Conservation (phyloP, 352 stramenopile genomes). For the Phytophthora boehmeriae region DNA sequence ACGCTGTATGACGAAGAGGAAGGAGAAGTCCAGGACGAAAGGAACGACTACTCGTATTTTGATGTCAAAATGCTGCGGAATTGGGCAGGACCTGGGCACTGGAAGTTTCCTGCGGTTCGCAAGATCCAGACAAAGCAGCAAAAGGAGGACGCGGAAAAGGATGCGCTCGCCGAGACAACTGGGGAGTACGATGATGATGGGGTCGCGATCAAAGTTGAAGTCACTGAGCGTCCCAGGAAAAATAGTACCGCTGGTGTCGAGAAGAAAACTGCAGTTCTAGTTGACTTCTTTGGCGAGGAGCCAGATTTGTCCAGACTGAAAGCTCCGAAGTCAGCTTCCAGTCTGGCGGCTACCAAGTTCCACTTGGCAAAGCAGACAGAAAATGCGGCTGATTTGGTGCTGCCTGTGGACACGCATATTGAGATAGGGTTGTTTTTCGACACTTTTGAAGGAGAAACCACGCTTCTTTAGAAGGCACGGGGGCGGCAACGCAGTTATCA, state of each 20-base stretch:
- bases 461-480: conserved; percentile 59
- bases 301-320: conserved; percentile 58
- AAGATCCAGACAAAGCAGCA: conserved; percentile 50
- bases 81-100: conserved; percentile 75
- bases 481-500: conserved; percentile 12
- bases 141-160: conserved; percentile 30
- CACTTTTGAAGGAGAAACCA: conserved; percentile 82
- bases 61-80: conserved; percentile 85
- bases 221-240: conserved; percentile 21
- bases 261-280: conserved; percentile 44
- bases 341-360: conserved; percentile 55
- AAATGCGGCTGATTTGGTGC: conserved; percentile 69
- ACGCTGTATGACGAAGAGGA: conserved; percentile 46
- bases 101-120: conserved; percentile 69
- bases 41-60: conserved; percentile 85
- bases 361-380: conserved; percentile 54
- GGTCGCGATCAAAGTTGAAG: conserved; percentile 33
- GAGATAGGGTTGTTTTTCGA: conserved; percentile 72
- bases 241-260: conserved; percentile 32
- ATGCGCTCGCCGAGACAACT: conserved; percentile 34
- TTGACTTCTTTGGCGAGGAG: conserved; percentile 66
- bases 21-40: conserved; percentile 43
- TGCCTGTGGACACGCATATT: conserved; percentile 80
- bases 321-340: conserved; percentile 35
- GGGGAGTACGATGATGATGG: conserved; percentile 37